These are phyloP conservation scores for Fusarium sp. DNA, from an alignment of 2,329 filamentous ascomycete species.

Conservation along the genomic window DNA sequence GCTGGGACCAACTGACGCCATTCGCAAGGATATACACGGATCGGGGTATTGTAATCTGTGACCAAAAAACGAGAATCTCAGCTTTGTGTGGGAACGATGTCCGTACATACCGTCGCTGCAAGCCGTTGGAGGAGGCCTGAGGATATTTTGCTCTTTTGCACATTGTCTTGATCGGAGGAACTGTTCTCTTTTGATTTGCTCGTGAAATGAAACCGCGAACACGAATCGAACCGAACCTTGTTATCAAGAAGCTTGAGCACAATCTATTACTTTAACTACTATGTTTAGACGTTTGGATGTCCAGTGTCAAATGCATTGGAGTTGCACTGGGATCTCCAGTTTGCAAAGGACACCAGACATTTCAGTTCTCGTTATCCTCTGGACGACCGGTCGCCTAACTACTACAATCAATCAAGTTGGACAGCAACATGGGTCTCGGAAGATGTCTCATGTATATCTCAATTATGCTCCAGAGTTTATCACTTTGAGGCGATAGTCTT, in stretches of 20 bases:
- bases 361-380: not conserved
- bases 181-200: not conserved
- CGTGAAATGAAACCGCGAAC: not conserved
- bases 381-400: not conserved
- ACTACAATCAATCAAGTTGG: not conserved
- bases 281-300: not conserved
- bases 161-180: not conserved
- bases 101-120: not conserved
- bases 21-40: constrained; percentile 4
- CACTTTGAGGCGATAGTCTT: not conserved
- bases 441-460: not conserved
- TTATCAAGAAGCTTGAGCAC: not conserved
- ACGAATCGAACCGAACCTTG: not conserved
- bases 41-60: not conserved
- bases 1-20: constrained; percentile 25
- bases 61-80: not conserved
- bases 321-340: not conserved
- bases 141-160: not conserved
- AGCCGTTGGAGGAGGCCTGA: not conserved
- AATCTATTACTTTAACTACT: not conserved
- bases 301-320: not conserved
- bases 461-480: not conserved
- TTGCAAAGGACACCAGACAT: not conserved
- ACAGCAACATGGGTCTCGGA: not conserved
- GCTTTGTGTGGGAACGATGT: not conserved